These are phyloP conservation scores for Amylocarpus encephaloides DNA, from an alignment of 2,329 filamentous ascomycete genomes.

Conservation along the genomic window DNA sequence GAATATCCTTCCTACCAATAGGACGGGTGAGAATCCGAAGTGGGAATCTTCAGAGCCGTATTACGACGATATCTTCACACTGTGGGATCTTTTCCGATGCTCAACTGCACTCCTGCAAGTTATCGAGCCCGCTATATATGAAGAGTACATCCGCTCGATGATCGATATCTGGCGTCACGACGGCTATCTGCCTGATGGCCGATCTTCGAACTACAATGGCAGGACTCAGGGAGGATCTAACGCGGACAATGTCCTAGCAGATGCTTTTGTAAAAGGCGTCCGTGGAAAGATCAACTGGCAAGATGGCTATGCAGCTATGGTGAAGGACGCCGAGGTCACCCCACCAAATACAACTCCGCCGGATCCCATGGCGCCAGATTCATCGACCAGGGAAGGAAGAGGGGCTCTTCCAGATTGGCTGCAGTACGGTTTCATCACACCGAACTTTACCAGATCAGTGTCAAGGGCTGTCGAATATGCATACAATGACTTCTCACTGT, in stretches of 20 bases:
- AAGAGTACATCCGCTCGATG: conserved; percentile 59
- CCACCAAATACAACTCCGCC: conserved; percentile 54
- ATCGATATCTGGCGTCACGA: conserved; percentile 63
- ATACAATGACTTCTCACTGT: conserved; percentile 60
- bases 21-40: conserved; percentile 62
- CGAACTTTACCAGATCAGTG: conserved; percentile 53
- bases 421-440: conserved; percentile 57
- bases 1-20: conserved; percentile 47
- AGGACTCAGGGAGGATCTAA: conserved; percentile 65
- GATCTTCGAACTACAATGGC: conserved; percentile 64
- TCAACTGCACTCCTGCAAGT: conserved; percentile 60
- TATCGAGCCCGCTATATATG: conserved; percentile 54
- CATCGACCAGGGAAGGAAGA: conserved; percentile 60
- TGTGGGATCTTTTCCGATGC: conserved; percentile 60
- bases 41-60: conserved; percentile 62
- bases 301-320: conserved; percentile 56
- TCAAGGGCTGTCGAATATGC: conserved; percentile 62
- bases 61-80: conserved; percentile 65
- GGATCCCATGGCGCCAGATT: conserved; percentile 45
- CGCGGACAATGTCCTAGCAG: conserved; percentile 64
- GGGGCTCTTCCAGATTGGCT: conserved; percentile 66
- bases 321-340: conserved; percentile 58
- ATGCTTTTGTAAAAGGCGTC: conserved; percentile 65
- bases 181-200: conserved; percentile 58
- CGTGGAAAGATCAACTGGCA: conserved; percentile 55